Evolutionary conservation across 495 filamentous ascomycete genomes (phyloP).

Genomic region (Talaromyces wortmannii): DNA sequence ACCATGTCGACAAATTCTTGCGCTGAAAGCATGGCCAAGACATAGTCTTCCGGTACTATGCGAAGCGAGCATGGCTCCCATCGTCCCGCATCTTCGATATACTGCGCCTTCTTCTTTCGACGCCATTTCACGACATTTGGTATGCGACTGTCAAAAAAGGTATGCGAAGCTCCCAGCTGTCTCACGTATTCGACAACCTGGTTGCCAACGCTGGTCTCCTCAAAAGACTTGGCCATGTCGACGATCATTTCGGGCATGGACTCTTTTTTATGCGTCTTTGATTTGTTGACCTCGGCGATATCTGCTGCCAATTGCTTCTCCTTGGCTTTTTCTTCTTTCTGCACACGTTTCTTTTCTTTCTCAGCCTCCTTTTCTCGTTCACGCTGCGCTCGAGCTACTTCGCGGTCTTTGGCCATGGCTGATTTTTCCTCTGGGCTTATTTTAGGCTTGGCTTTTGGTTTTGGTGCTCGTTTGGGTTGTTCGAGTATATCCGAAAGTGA

Average conservation of each 20-base stretch:
- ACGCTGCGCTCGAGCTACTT: constrained; percentile 36
- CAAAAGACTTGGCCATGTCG: constrained; percentile 56
- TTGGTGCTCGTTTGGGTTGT: neutral
- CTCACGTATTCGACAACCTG: constrained; percentile 48
- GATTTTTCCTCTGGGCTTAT: constrained; percentile 39
- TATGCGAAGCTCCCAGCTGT: constrained; percentile 49
- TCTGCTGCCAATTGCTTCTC: constrained; percentile 65
- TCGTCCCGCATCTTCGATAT: constrained; percentile 50
- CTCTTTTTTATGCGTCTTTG: constrained; percentile 69
- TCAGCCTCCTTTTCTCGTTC: constrained; percentile 36
- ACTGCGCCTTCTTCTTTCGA: constrained; percentile 58
- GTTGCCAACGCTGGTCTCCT: constrained; percentile 36
- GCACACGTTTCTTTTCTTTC: constrained; percentile 40
- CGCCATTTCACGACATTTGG: constrained; percentile 67
- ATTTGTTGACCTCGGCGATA: constrained; percentile 67
- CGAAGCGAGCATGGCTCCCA: constrained; percentile 59
- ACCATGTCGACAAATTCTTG: constrained; percentile 62
- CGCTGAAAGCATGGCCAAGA: constrained; percentile 59
- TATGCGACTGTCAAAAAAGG: constrained; percentile 41
- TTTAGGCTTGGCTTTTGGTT: constrained; percentile 24
- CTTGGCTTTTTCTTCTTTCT: constrained; percentile 49
- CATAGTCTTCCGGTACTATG: constrained; percentile 58
- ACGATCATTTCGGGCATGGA: constrained; percentile 80
- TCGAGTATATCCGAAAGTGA: neutral
- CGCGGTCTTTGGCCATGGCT: constrained; percentile 47